Conservation (phyloP, 192 early-diverging fungal species). For the Pilobolus umbonatus region DNA sequence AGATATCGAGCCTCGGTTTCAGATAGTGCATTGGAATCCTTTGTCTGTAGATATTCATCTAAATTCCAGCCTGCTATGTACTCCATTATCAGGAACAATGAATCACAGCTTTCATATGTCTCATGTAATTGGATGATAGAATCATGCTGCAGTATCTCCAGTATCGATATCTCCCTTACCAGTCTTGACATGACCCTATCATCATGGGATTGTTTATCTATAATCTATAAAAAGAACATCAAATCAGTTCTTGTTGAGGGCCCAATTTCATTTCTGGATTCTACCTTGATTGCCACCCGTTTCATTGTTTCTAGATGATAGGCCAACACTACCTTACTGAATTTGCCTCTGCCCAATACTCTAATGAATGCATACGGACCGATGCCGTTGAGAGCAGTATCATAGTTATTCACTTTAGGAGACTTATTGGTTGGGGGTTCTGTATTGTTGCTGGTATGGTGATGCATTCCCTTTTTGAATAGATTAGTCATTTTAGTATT, state of each 20-base stretch:
- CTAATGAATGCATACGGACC: slow-evolving; percentile 72
- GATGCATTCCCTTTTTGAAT: neutral
- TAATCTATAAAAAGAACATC: slow-evolving; percentile 31
- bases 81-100: slow-evolving; percentile 84
- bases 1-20: slow-evolving; percentile 85
- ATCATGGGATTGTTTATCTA: slow-evolving; percentile 50
- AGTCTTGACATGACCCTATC: slow-evolving; percentile 56
- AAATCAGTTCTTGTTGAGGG: neutral
- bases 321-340: slow-evolving; percentile 73
- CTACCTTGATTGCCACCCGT: slow-evolving; percentile 33
- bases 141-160: slow-evolving; percentile 85
- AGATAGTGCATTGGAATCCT: slow-evolving; percentile 60
- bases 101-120: slow-evolving; percentile 72
- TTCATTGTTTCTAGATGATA: slow-evolving; percentile 49
- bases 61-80: slow-evolving; percentile 82
- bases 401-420: slow-evolving; percentile 26
- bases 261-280: too few species aligned
- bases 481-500: neutral
- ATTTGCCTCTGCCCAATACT: slow-evolving; percentile 74
- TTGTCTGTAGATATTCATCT: slow-evolving; percentile 79
- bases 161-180: slow-evolving; percentile 71
- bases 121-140: slow-evolving; percentile 88
- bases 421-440: neutral
- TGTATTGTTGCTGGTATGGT: neutral
- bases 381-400: slow-evolving; percentile 34